These are phyloP conservation scores for Theileria luwenshuni DNA, from an alignment of 169 alveolate species.

Conservation along the genomic window DNA sequence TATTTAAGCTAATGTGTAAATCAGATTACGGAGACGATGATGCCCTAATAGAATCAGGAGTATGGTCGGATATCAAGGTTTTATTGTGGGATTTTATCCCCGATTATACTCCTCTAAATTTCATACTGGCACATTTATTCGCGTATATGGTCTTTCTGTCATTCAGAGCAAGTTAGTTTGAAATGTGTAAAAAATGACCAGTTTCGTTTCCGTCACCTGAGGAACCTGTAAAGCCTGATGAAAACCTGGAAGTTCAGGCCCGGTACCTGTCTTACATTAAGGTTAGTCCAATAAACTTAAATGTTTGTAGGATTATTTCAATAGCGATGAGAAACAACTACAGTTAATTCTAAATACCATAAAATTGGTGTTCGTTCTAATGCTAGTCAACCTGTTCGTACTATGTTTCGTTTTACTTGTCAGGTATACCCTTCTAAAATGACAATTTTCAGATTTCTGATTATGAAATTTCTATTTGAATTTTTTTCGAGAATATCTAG, in stretches of 20 bases:
- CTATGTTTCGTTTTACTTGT: slow-evolving; percentile 18
- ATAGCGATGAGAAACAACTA: slow-evolving; percentile 21
- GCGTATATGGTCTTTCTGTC: slow-evolving; percentile 25
- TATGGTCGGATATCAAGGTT: slow-evolving; percentile 24
- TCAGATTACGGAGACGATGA: slow-evolving; percentile 47
- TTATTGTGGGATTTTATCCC: slow-evolving; percentile 35
- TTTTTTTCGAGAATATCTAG: slow-evolving; percentile 53
- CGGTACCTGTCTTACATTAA: slow-evolving; percentile 14
- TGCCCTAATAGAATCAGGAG: slow-evolving; percentile 25
- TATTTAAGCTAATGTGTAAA: slow-evolving; percentile 11
- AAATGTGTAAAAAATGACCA: not conserved
- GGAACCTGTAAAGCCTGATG: slow-evolving; percentile 20
- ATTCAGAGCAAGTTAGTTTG: slow-evolving; percentile 26
- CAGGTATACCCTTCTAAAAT: slow-evolving; percentile 16
- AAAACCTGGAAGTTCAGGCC: not conserved
- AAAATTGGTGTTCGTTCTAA: slow-evolving; percentile 13
- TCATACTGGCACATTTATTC: slow-evolving; percentile 17
- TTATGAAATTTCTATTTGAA: slow-evolving; percentile 48
- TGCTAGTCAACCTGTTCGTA: slow-evolving; percentile 4
- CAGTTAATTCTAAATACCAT: slow-evolving; percentile 34
- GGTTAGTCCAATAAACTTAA: slow-evolving; percentile 8
- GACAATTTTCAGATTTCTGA: slow-evolving; percentile 27
- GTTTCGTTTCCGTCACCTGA: slow-evolving; percentile 22
- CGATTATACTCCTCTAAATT: slow-evolving; percentile 29
- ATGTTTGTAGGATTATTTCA: slow-evolving; percentile 22